These are phyloP conservation scores for Priceomyces castillae DNA, from an alignment of 805 yeast species.

Conservation along the genomic window DNA sequence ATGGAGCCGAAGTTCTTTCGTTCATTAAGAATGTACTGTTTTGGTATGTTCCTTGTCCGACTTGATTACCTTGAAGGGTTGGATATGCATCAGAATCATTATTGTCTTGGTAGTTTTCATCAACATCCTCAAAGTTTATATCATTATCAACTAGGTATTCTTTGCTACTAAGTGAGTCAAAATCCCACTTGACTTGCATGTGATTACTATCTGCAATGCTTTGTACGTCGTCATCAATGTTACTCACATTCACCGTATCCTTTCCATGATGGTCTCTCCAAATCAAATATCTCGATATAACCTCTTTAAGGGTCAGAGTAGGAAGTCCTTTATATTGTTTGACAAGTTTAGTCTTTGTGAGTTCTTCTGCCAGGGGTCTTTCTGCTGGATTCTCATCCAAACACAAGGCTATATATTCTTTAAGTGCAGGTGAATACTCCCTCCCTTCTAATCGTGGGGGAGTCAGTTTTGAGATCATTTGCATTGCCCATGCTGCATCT, in stretches of 20 bases:
- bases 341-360: constrained; percentile 72
- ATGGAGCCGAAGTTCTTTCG: constrained; percentile 8
- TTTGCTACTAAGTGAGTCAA: constrained; percentile 72
- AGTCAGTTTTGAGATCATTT: constrained; percentile 83
- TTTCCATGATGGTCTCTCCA: constrained; percentile 71
- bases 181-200: constrained; percentile 76
- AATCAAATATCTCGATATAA: constrained; percentile 66
- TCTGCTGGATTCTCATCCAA: constrained; percentile 91
- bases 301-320: constrained; percentile 62
- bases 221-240: constrained; percentile 22
- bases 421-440: constrained; percentile 68
- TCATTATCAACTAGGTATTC: constrained; percentile 75
- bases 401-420: constrained; percentile 88
- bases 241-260: constrained; percentile 41
- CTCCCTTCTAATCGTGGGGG: constrained; percentile 95
- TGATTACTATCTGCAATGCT: constrained; percentile 14
- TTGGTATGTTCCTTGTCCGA: constrained; percentile 17
- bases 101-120: constrained; percentile 25
- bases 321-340: constrained; percentile 58
- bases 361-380: constrained; percentile 82
- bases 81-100: constrained; percentile 25
- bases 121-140: constrained; percentile 41
- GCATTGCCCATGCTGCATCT: constrained; percentile 94
- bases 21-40: constrained; percentile 13
- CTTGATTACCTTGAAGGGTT: constrained; percentile 19